Evolutionary conservation across 306 rosid genomes (phyloP), one percentile per base, ranked within the genome.

Genomic region (Cicer bijugum): DNA sequence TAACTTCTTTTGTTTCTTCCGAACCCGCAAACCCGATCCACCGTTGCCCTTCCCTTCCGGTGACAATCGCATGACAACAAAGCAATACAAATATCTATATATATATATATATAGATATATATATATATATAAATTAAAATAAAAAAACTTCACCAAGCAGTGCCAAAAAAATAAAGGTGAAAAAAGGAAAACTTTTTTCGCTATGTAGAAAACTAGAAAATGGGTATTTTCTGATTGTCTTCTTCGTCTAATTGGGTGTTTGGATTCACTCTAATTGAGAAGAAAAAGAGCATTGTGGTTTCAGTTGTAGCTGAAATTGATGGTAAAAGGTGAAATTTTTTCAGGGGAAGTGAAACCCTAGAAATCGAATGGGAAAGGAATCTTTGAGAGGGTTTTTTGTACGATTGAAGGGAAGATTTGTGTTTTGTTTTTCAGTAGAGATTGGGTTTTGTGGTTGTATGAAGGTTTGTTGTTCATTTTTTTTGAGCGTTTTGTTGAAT

Each of bases 1-100:
- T 40, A 94, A 87, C 84, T 89, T 89, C 90, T 94, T 94, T 58
- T 85, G 92, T 91, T 91, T 94, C 92, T 85, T 93, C 86, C 89
- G 82, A 72, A 80, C 83, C 91, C 87, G 76, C 67, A 58, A 83
- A 69, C 89, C 87, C 67, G 88, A 88, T 84, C 79, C 82, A 75
- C 56, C 84, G 57, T 8, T 62, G 20, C 67, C 82, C 63, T 81
- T 69, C 12, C 84, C 71, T 35, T 81, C 74, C 35, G 90, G 72
- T 9, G 64, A 40, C 16, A 84, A 81, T 88, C 89, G 91, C 99
- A 94, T 91, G 73, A 86, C 90, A 86, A 75, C 42, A 87, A 64
- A 62, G 64, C 73, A 12, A 37, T 33, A 59, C 60, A 59, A 70
- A 55, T 28, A 28, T 28, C 0, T 23, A 23, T 23, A 23, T 23